Evolutionary conservation across 2,329 filamentous ascomycete genomes (phyloP), one percentile per base, ranked within the genome.

Genomic region (Fusarium tjaetaba): DNA sequence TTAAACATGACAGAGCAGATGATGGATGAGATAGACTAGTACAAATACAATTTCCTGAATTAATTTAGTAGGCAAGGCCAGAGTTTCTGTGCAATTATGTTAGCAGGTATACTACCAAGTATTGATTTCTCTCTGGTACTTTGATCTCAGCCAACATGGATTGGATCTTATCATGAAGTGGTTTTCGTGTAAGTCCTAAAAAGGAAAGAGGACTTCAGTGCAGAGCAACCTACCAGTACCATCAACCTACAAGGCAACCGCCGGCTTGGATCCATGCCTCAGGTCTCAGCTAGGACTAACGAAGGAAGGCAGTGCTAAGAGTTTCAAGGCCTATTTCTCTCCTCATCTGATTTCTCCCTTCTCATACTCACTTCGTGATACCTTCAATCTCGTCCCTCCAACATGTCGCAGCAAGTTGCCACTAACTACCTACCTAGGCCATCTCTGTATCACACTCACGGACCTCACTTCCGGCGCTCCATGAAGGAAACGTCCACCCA

Each of bases 191-290:
- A 72, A 68, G 68, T 62, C 76, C 72, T 56, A 71, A 75, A 78
- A 61, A 34, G 76, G 74, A 76, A 77, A 77, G 66, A 74, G 72
- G 38, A 73, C 76, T 74, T 78, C 41, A 66, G 69, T 62, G 38
- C 43, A 38, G 57, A 70, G 46, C 36, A 51, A 62, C 45, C 51
- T 55, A 41, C 51, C 34, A 75, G 16, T 41, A 41, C 51, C 34
- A 75, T n/a, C 28, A 24, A 57, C 56, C 32, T 49, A 28, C 55
- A 58, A 58, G 41, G 56, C 42, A 58, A 51, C 41, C 56, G 32
- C 41, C 20, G 56, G 7, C 32, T 48, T 59, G 56, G 42, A 68
- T 57, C 60, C 43, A 53, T 76, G 75, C 75, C 74, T 77, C 70
- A 77, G 75, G 75, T 76, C 67, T 68, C 63, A 71, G 63, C 71